Base-by-base conservation (phyloP, 2,329 filamentous ascomycete species). In the Botryotinia globosa region DNA sequence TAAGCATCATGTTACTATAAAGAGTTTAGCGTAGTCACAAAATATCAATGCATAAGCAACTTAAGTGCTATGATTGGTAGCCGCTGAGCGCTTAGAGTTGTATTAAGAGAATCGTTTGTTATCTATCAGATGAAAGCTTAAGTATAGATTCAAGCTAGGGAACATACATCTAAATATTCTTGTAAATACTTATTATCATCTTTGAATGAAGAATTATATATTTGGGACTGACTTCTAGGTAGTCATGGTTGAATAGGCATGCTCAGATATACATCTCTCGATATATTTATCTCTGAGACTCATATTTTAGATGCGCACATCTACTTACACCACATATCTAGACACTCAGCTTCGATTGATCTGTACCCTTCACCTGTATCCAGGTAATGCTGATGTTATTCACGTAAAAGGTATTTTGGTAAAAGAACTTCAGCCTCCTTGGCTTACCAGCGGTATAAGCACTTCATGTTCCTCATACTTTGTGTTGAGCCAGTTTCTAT, bases 61-160 rank as follows among this genome's bases (percentile, higher is more conserved):
- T 42, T 22, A 42, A 56, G 65, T 42, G 37, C 34, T 22, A 56
- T 67, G 65, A 67, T 67, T 67, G 65, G 65, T 67, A 67, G 45
- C 34, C 65, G 48, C 65, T n/a, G 10, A 37, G 64, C 65, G 65
- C 65, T 67, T 67, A 56, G 48, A 56, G 65, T 29, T 67, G 34
- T 56, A 56, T 67, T 42, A 32, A 25, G 32, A 56, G 12, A 29
- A 56, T 67, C 32, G n/a, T 16, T 66, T 45, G 34, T 66, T 54
- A 45, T 64, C 61, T 64, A 45, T 45, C 61, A 64, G 61, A 64
- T 64, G 61, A 45, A 32, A 44, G n/a, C 44, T 61, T 37, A 22
- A 44, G 48, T 54, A 3, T 54, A 20, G 20, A 34, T 34, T 37
- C 18, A 37, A 37, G 56, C 20, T 59, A 37, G 18, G 22, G 56